Evolutionary conservation across 2,329 filamentous ascomycete genomes (phyloP).

Genomic region (Sordariomycetes sp.): DNA sequence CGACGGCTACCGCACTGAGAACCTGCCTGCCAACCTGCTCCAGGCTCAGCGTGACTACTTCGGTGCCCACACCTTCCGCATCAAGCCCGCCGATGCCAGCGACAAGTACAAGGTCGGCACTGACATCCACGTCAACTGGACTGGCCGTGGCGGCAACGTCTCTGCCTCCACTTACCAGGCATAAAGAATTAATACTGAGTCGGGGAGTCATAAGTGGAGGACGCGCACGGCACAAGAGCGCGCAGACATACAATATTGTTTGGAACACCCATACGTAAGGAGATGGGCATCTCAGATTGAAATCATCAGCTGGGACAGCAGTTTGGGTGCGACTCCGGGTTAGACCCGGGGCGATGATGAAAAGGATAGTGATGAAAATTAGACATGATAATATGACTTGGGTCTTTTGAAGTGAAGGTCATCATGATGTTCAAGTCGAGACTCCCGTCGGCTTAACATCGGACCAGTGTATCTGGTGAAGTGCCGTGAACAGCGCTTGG

Average conservation of each 20-base stretch:
- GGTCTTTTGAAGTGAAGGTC: background rate
- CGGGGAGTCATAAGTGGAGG: background rate
- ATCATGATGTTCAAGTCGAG: no score
- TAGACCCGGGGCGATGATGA: no score
- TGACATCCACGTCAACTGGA: constrained; percentile 99
- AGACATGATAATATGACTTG: background rate
- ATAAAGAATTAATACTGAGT: constrained; percentile 38
- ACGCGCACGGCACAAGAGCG: background rate
- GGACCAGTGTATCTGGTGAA: no score
- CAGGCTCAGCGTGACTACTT: constrained; percentile 99
- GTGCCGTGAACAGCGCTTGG: no score
- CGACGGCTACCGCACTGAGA: constrained; percentile 95
- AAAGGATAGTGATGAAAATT: background rate
- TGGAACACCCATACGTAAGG: no score
- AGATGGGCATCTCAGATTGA: no score
- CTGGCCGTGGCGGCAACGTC: constrained; percentile 92
- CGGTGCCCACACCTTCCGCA: constrained; percentile 81
- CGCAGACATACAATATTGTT: background rate
- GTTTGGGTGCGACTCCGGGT: background rate
- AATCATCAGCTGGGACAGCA: background rate
- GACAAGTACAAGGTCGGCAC: constrained; percentile 75
- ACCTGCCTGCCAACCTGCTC: constrained; percentile 94
- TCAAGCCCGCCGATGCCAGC: constrained; percentile 72
- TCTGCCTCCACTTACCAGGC: constrained; percentile 96
- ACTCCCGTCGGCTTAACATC: no score